Base-by-base conservation (phyloP, 768 basidiomycete species). In the Suillus ampliporus region DNA sequence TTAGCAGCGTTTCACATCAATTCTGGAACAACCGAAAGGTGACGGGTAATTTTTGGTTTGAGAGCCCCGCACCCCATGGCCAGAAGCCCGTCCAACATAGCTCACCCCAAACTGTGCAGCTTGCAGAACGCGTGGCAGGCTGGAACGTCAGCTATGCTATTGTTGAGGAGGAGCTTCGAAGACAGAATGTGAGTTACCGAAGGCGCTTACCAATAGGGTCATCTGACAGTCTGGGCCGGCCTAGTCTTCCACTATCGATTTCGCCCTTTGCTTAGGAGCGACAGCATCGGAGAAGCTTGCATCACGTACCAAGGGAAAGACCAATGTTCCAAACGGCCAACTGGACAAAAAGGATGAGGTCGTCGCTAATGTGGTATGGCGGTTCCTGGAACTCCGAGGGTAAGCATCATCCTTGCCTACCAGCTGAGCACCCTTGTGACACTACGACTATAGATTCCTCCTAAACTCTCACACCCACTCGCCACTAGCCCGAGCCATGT, bases 281-380 rank as follows among this genome's bases (percentile, higher is more conserved):
- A 95, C 96, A 31, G 84, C 85, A 48, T 81, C 86, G 47, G 93
- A 96, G 60, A 89, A 89, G 68, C 82, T 91, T 23, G 95, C 97
- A 0, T 75, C 78, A 44, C 88, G 94, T 46, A 99, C 97, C 53
- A 91, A 90, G 75, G 82, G 84, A 44, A 91, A 89, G 79, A 70
- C 74, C n/a, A 80, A 69, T 57, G 67, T 76, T 37, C 69, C 79
- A 31, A 70, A 68, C 41, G 70, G 69, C 7, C 84, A 87, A 17
- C 83, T 99, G 31, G 97, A 99, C 64, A 98, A 97, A 80, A 99
- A 99, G 79, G 97, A 99, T 69, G 97, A 99, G 76, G 83, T 97
- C 0, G 97, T 99, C 4, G 96, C 96, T 9, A 99, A 99, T 72
- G 95, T 97, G 31, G 92, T 99, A 60, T 98, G 96, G 96, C 87